Percentiles rank a stretch among this genome's conserved stretches.
phyloP scores from a whole-genome alignment of 2,329 filamentous ascomycete genomes.

The Cytospora schulzeri region DNA sequence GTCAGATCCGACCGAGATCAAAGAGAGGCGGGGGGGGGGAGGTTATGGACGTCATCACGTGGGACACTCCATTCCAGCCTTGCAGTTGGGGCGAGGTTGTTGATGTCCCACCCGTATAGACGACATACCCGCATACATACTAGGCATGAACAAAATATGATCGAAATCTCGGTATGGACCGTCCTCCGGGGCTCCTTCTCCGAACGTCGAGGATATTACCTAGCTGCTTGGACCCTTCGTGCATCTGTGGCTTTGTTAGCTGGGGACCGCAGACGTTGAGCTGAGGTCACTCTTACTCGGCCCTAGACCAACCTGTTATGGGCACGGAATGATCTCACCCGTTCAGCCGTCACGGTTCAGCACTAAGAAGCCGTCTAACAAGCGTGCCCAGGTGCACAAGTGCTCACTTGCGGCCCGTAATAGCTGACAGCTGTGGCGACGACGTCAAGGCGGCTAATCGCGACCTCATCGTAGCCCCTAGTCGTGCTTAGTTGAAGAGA shows the following conservation, averaged over 20 bases:
- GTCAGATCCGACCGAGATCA: slow-evolving; percentile 3
- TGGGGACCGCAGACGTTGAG: slow-evolving; percentile 4
- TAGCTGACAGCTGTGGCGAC: slow-evolving; percentile 12
- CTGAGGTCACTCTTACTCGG: background rate
- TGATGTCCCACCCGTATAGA: background rate
- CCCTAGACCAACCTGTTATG: background rate
- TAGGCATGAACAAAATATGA: background rate
- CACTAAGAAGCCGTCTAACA: background rate
- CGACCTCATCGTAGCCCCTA: slow-evolving; percentile 4
- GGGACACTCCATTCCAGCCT: slow-evolving; percentile 14
- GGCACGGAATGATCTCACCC: background rate
- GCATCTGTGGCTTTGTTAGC: slow-evolving; percentile 18
- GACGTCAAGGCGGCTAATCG: slow-evolving; percentile 17
- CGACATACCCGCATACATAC: too few relatives aligned
- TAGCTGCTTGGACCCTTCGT: slow-evolving; percentile 16
- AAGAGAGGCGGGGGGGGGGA: too few relatives aligned
- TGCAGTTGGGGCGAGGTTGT: slow-evolving; percentile 13
- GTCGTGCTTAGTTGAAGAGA: background rate
- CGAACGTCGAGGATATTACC: background rate
- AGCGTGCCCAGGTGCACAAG: background rate
- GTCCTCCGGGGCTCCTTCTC: background rate
- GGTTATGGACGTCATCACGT: slow-evolving; percentile 15
- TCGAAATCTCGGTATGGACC: background rate
- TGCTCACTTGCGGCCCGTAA: background rate
- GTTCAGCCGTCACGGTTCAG: background rate